phyloP scores from a whole-genome alignment of 805 yeast species.

The Candida ovalis region DNA sequence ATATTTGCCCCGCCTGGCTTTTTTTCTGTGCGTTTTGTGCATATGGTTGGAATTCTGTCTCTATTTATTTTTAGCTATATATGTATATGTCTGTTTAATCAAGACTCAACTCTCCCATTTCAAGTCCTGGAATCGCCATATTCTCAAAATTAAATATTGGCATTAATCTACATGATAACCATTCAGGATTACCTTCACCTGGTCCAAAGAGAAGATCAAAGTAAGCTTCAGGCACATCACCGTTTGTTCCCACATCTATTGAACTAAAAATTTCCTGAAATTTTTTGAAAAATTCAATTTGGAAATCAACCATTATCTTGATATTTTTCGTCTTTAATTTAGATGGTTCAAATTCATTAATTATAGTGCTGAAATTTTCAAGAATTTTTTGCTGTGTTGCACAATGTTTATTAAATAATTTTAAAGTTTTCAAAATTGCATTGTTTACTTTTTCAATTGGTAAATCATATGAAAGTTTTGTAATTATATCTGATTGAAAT shows the following conservation, averaged over 20 bases:
- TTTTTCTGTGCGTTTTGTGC: background rate
- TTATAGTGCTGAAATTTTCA: constrained; percentile 10
- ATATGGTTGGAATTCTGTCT: background rate
- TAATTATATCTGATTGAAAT: constrained; percentile 11
- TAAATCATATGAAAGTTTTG: constrained; percentile 10
- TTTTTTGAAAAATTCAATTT: constrained; percentile 11
- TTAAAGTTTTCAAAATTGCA: constrained; percentile 11
- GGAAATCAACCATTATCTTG: constrained; percentile 14
- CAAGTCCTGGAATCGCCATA: background rate
- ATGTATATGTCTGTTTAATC: background rate
- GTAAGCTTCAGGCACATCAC: constrained; percentile 8
- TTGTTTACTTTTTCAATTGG: constrained; percentile 12
- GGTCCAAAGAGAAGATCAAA: constrained; percentile 16
- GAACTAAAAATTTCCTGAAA: constrained; percentile 6
- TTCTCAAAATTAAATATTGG: constrained; percentile 23
- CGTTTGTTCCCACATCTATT: background rate
- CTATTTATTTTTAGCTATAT: background rate
- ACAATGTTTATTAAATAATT: constrained; percentile 12
- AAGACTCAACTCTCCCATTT: constrained; percentile 5
- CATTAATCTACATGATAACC: constrained; percentile 19
- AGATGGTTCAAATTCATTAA: constrained; percentile 18
- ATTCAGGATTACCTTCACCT: constrained; percentile 16
- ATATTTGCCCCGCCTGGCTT: no score
- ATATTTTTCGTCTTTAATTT: constrained; percentile 17
- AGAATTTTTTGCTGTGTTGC: constrained; percentile 7